Evolutionary conservation across 371 early-diverging fungal genomes (phyloP).

Genomic region (Mucor sp.): DNA sequence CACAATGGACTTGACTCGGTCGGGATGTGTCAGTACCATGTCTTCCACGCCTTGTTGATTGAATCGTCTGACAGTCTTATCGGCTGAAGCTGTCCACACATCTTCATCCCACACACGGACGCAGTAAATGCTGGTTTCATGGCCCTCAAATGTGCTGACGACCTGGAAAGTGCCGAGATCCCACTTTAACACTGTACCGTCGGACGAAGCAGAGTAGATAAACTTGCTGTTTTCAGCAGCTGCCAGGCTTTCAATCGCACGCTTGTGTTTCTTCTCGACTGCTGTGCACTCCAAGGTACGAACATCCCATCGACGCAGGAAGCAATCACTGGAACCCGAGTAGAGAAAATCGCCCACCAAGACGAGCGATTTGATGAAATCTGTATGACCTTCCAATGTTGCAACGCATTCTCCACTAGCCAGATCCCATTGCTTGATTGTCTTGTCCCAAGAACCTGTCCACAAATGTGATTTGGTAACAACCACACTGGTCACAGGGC

Average conservation of each 20-base stretch:
- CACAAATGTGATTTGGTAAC: conserved; percentile 52
- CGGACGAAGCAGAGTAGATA: conserved; percentile 70
- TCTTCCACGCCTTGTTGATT: conserved; percentile 64
- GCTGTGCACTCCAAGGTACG: conserved; percentile 46
- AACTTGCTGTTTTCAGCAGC: conserved; percentile 46
- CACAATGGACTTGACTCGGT: conserved; percentile 73
- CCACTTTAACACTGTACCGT: conserved; percentile 75
- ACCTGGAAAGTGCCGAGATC: conserved; percentile 44
- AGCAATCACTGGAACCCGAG: conserved; percentile 74
- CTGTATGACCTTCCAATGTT: conserved; percentile 64
- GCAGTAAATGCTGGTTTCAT: conserved; percentile 75
- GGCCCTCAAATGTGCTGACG: conserved; percentile 54
- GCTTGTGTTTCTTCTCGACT: conserved; percentile 61
- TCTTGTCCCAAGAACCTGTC: conserved; percentile 88
- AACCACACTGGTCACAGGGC: conserved; percentile 78
- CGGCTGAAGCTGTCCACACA: conserved; percentile 81
- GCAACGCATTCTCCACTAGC: conserved; percentile 58
- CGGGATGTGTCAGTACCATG: conserved; percentile 73
- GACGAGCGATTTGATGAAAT: conserved; percentile 74
- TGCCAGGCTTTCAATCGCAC: conserved; percentile 65
- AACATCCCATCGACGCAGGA: conserved; percentile 68
- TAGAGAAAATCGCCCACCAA: conserved; percentile 53
- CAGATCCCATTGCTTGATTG: conserved; percentile 69
- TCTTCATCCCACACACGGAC: conserved; percentile 54
- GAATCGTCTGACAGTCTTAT: conserved; percentile 73